Evolutionary conservation across 441 rosid species (phyloP).

Genomic region (Syzygium malaccense): DNA sequence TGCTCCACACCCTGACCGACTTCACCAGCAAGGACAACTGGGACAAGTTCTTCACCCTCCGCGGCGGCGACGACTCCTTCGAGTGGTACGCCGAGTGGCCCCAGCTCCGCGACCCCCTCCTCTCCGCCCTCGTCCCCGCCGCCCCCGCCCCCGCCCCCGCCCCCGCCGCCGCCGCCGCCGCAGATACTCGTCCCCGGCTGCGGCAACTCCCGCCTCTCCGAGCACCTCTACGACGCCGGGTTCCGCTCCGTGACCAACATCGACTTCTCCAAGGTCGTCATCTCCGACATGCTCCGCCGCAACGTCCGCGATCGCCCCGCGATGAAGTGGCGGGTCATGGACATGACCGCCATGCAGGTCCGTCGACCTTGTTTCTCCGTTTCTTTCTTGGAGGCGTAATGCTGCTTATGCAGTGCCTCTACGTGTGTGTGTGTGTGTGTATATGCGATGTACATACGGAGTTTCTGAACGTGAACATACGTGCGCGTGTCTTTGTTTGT

Average conservation of each 20-base stretch:
- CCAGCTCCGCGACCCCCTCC: conserved; percentile 52
- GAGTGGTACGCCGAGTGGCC: conserved; percentile 99
- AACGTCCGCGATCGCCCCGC: conserved; percentile 68
- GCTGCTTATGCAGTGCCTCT: neutral
- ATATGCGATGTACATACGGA: neutral
- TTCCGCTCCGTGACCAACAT: conserved; percentile 59
- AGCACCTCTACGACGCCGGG: conserved; percentile 81
- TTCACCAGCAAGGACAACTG: conserved; percentile 97
- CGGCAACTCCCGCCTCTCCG: conserved; percentile 79
- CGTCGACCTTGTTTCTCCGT: neutral
- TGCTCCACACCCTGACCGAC: conserved; percentile 63
- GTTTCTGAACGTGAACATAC: neutral
- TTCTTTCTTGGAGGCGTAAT: neutral
- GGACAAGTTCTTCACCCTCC: conserved; percentile 88
- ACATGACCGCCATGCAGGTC: conserved; percentile 83
- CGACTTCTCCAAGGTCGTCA: conserved; percentile 87
- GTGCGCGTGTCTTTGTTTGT: neutral
- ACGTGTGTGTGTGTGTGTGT: neutral
- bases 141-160: neutral
- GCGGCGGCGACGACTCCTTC: conserved; percentile 73
- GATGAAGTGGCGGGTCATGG: conserved; percentile 95
- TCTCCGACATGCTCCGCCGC: conserved; percentile 85
- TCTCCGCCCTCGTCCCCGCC: conserved; percentile 33
- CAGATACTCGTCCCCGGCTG: conserved; percentile 89
- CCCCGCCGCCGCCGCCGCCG: neutral